Evolutionary conservation across 202 grass and related monocot genomes (phyloP).

Genomic region (Musa balbisiana): DNA sequence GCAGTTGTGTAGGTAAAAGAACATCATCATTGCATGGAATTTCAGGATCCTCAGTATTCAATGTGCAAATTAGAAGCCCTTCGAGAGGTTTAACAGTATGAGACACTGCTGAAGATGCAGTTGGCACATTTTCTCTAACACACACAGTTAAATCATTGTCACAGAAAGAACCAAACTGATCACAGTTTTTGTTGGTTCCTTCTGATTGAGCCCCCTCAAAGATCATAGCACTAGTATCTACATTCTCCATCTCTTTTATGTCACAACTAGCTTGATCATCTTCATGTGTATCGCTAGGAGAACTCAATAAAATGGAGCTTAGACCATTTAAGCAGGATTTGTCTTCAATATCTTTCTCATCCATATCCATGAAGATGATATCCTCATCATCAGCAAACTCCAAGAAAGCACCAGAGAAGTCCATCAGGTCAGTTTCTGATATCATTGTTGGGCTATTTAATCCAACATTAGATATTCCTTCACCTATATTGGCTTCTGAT

Average conservation of each 20-base stretch:
- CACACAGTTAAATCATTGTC: constrained; percentile 1
- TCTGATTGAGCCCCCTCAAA: constrained; percentile 36
- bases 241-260: constrained; percentile 21
- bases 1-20: constrained; percentile 6
- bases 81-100: constrained; percentile 28
- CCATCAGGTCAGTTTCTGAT: constrained; percentile 58
- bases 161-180: constrained; percentile 16
- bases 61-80: constrained; percentile 26
- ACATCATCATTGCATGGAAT: constrained; percentile 78
- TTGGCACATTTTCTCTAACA: constrained; percentile 32
- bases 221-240: constrained; percentile 21
- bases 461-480: constrained; percentile 34
- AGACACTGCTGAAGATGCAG: constrained; percentile 31
- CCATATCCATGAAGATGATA: constrained; percentile 61
- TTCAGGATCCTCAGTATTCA: constrained; percentile 87
- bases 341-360: constrained; percentile 28
- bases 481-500: constrained; percentile 38
- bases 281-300: constrained; percentile 47
- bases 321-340: constrained; percentile 21
- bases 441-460: constrained; percentile 29
- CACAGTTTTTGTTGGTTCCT: constrained; percentile 35
- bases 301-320: constrained; percentile 47
- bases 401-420: constrained; percentile 44
- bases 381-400: constrained; percentile 52
- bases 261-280: constrained; percentile 34